Evolutionary conservation across 2,329 filamentous ascomycete genomes (phyloP).

Genomic region (Dactylella cylindrospora): DNA sequence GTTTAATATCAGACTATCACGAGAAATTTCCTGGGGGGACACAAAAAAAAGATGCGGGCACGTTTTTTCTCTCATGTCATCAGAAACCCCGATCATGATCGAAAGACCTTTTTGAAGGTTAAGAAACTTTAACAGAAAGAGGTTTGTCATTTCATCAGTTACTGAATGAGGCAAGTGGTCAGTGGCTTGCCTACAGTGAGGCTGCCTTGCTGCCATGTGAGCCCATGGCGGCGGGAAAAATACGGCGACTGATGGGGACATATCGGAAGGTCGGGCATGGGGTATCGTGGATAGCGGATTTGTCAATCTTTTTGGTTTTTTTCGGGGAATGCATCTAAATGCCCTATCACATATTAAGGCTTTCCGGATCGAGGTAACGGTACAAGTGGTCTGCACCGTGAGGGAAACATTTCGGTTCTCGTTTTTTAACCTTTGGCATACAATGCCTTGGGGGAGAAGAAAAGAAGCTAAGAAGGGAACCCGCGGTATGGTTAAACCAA

Average conservation of each 20-base stretch:
- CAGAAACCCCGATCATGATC: too few relatives aligned
- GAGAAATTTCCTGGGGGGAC: too few relatives aligned
- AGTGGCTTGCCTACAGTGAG: constrained; percentile 41
- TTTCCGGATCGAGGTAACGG: constrained; percentile 32
- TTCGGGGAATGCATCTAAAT: constrained; percentile 33
- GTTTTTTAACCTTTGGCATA: too few relatives aligned
- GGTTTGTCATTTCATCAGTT: constrained; percentile 41
- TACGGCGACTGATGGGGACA: constrained; percentile 45
- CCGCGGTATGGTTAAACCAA: constrained; percentile 10
- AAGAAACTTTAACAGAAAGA: too few relatives aligned
- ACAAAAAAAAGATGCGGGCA: too few relatives aligned
- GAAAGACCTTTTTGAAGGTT: too few relatives aligned
- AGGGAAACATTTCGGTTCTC: too few relatives aligned
- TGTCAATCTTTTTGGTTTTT: constrained; percentile 42
- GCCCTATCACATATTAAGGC: constrained; percentile 32
- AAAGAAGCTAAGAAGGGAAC: background rate
- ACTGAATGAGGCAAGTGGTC: constrained; percentile 42
- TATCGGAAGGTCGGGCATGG: constrained; percentile 44
- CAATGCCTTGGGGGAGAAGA: too few relatives aligned
- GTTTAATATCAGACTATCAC: constrained; percentile 1
- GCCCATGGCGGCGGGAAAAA: constrained; percentile 33
- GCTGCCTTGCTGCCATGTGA: constrained; percentile 27
- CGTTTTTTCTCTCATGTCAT: constrained; percentile 33
- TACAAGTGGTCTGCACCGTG: too few relatives aligned
- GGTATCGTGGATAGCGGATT: constrained; percentile 43